Percentiles rank a stretch among this genome's conserved stretches.
Conservation (phyloP, 2,329 filamentous ascomycete genomes). For the Didymella keratinophila region DNA sequence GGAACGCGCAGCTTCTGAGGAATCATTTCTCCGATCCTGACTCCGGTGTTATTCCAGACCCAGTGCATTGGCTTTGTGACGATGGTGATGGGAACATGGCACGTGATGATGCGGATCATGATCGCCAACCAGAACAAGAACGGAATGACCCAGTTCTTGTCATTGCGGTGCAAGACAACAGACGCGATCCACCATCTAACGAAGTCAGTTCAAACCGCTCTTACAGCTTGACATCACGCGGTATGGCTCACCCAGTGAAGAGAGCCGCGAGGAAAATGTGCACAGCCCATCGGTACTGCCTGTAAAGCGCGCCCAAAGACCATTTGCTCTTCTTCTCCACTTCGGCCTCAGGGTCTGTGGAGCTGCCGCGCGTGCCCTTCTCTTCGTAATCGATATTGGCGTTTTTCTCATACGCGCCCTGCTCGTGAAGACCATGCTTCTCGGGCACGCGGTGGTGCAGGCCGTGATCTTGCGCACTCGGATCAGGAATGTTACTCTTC, state of each 20-base stretch:
- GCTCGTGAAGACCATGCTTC: slow-evolving; percentile 30
- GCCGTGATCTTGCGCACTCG: slow-evolving; percentile 52
- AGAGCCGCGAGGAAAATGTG: slow-evolving; percentile 56
- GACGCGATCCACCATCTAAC: slow-evolving; percentile 77
- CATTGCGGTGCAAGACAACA: slow-evolving; percentile 73
- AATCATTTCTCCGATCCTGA: slow-evolving; percentile 66
- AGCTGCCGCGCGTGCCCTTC: slow-evolving; percentile 48
- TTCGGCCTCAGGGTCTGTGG: slow-evolving; percentile 28
- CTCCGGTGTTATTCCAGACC: slow-evolving; percentile 71
- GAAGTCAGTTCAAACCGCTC: slow-evolving; percentile 30
- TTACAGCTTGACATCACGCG: slow-evolving; percentile 14
- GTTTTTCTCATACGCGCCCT: slow-evolving; percentile 45
- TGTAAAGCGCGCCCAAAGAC: slow-evolving; percentile 30
- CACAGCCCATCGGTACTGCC: slow-evolving; percentile 54
- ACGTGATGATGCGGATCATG: slow-evolving; percentile 75
- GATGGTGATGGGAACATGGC: slow-evolving; percentile 73
- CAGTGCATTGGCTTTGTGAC: slow-evolving; percentile 72
- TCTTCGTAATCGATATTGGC: slow-evolving; percentile 51
- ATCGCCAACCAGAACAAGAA: slow-evolving; percentile 83
- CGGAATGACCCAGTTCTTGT: slow-evolving; percentile 82
- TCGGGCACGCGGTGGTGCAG: slow-evolving; percentile 47
- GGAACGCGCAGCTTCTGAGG: slow-evolving; percentile 72
- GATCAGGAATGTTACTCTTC: slow-evolving; percentile 43
- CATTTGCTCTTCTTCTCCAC: slow-evolving; percentile 34
- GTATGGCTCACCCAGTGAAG: slow-evolving; percentile 60